A percentile compares a stretch with the other conserved stretches of the same genome.
phyloP scores from a whole-genome alignment of 176 grass and related monocot species.

The Hyparrhenia diplandra region DNA sequence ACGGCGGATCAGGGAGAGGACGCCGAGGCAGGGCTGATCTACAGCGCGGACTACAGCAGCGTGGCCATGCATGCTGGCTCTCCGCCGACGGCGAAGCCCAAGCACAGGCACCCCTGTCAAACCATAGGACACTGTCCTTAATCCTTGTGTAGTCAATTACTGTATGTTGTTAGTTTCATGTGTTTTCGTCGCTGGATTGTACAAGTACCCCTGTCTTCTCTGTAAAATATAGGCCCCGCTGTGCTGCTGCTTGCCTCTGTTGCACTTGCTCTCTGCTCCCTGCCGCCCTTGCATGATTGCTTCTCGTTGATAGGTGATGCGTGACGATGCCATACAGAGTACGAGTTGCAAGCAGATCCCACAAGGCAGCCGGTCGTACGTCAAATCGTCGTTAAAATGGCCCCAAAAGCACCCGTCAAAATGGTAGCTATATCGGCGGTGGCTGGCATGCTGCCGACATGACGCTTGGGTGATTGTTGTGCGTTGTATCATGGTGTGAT shows the following conservation, averaged over 20 bases:
- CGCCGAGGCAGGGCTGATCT: constrained; percentile 21
- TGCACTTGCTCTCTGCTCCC: not conserved
- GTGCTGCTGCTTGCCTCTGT: not conserved
- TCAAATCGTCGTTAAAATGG: not conserved
- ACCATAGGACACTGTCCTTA: constrained; percentile 21
- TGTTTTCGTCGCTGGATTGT: not conserved
- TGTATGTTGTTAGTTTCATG: not conserved
- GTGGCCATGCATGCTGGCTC: constrained; percentile 41
- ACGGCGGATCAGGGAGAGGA: not conserved
- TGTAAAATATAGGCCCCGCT: not conserved
- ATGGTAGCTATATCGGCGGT: too few relatives aligned
- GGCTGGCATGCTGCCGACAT: too few relatives aligned
- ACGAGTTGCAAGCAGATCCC: too few relatives aligned
- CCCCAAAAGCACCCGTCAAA: not conserved
- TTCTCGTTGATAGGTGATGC: too few relatives aligned
- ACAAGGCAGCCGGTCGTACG: not conserved
- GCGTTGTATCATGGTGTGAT: too few relatives aligned
- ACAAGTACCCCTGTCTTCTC: not conserved
- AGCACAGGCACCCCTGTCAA: constrained; percentile 30
- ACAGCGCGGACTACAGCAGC: constrained; percentile 37
- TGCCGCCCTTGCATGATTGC: not conserved
- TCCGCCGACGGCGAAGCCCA: constrained; percentile 16
- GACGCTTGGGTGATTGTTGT: too few relatives aligned
- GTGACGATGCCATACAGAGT: too few relatives aligned
- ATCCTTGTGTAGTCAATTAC: not conserved